phyloP scores from a whole-genome alignment of 345 rosid genomes.

The Brassica incana region DNA sequence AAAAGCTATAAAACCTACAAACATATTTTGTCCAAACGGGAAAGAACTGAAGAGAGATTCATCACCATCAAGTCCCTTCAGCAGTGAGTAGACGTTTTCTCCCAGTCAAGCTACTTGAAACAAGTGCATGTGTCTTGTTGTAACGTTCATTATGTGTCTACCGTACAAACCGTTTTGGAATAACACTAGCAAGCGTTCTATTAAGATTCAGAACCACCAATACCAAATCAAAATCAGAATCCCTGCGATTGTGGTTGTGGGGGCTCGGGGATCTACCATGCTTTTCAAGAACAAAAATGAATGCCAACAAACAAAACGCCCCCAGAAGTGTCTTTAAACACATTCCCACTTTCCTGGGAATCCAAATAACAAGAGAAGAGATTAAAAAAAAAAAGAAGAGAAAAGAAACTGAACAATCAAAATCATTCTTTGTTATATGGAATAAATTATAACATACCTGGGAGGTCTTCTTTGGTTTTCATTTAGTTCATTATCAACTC shows the following conservation, averaged over 20 bases:
- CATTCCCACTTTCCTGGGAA: background rate
- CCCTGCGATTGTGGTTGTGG: background rate
- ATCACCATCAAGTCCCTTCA: background rate
- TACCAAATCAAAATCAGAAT: background rate
- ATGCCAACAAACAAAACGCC: background rate
- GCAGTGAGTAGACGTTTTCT: background rate
- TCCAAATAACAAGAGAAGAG: background rate
- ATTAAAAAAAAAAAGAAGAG: too few species aligned
- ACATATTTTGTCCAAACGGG: background rate
- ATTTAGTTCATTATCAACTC: too few species aligned
- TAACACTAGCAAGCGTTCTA: background rate
- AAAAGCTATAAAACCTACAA: too few species aligned
- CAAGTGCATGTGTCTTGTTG: background rate
- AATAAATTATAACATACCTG: background rate
- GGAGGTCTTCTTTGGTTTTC: background rate
- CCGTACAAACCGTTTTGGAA: background rate
- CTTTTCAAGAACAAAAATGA: background rate
- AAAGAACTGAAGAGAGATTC: background rate
- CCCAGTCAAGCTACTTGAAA: background rate
- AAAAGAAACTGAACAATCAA: background rate
- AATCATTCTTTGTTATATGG: background rate
- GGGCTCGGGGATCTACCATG: background rate
- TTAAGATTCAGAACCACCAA: background rate
- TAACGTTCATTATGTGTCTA: too few species aligned
- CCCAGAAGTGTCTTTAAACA: background rate